A percentile compares a stretch with the other conserved stretches of the same genome.
Conservation (phyloP, 306 rosid genomes). For the Coriaria nepalensis region DNA sequence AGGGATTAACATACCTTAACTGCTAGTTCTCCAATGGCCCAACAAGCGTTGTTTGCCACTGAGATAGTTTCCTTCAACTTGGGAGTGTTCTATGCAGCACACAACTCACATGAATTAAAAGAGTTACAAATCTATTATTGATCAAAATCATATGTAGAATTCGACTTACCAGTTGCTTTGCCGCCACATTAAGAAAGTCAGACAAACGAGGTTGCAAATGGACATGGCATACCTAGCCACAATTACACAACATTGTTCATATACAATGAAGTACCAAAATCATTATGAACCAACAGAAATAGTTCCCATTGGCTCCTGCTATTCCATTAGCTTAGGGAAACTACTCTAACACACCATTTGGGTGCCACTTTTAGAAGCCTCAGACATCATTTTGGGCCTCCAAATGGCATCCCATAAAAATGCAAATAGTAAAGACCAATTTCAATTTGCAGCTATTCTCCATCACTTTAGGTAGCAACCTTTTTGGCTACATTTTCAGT, state of each 20-base stretch:
- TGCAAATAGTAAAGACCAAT: no score
- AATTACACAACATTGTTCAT: conserved; percentile 9
- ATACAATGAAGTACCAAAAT: conserved; percentile 3
- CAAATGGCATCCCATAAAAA: no score
- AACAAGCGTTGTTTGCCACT: conserved; percentile 98
- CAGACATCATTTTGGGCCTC: no score
- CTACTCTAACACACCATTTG: no score
- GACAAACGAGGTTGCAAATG: conserved; percentile 78
- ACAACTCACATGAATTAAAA: conserved; percentile 13
- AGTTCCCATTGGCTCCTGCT: not conserved
- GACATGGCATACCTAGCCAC: conserved; percentile 65
- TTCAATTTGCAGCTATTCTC: no score
- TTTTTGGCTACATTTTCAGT: no score
- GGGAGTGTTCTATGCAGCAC: conserved; percentile 49
- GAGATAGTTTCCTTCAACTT: conserved; percentile 74
- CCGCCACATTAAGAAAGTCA: conserved; percentile 75
- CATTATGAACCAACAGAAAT: not conserved
- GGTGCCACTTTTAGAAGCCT: no score
- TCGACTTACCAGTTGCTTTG: conserved; percentile 80
- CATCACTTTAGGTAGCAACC: no score
- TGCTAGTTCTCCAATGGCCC: conserved; percentile 97
- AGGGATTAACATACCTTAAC: conserved; percentile 53
- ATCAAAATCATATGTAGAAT: conserved; percentile 1
- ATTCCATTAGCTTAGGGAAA: no score
- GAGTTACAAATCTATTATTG: conserved; percentile 9